Conservation (phyloP, 257 asterid genomes). For the Craterostigma plantagineum region DNA sequence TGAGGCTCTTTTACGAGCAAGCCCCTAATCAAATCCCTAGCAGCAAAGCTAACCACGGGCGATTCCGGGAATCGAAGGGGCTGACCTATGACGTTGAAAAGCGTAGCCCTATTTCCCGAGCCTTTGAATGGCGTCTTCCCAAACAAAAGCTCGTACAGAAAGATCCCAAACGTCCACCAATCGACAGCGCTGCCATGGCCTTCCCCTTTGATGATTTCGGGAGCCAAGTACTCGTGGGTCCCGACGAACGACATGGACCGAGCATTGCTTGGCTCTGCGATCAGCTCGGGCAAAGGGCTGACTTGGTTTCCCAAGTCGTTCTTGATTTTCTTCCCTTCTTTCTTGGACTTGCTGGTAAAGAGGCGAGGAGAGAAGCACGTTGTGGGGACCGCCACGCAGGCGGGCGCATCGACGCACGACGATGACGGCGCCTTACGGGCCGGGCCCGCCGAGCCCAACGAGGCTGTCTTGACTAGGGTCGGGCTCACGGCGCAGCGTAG, state of each 20-base stretch:
- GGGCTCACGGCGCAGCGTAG: slow-evolving; percentile 73
- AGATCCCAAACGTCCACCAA: slow-evolving; percentile 88
- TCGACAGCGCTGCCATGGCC: slow-evolving; percentile 91
- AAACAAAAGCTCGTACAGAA: slow-evolving; percentile 50
- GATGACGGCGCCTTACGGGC: slow-evolving; percentile 31
- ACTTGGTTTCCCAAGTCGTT: slow-evolving; percentile 50
- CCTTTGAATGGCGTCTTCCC: slow-evolving; percentile 87
- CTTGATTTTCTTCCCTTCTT: slow-evolving; percentile 36
- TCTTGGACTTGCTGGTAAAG: slow-evolving; percentile 66
- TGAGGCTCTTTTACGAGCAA: slow-evolving; percentile 77
- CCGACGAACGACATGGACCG: slow-evolving; percentile 87
- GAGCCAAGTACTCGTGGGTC: slow-evolving; percentile 85
- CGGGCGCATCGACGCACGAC: slow-evolving; percentile 36
- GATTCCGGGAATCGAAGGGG: slow-evolving; percentile 71
- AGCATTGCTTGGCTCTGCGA: slow-evolving; percentile 77
- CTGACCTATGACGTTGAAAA: slow-evolving; percentile 68
- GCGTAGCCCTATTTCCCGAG: slow-evolving; percentile 51
- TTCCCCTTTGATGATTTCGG: slow-evolving; percentile 76
- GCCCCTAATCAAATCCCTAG: slow-evolving; percentile 66
- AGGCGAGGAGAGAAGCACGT: slow-evolving; percentile 60
- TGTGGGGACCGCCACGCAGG: slow-evolving; percentile 54
- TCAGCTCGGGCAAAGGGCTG: slow-evolving; percentile 68
- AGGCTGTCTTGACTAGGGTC: slow-evolving; percentile 48
- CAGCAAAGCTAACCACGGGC: slow-evolving; percentile 59
- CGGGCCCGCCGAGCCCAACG: slow-evolving; percentile 29